A percentile compares a stretch with the other conserved stretches of the same genome.
Evolutionary conservation across 192 early-diverging fungal species (phyloP).

Genomic region (Diversispora epigaea): DNA sequence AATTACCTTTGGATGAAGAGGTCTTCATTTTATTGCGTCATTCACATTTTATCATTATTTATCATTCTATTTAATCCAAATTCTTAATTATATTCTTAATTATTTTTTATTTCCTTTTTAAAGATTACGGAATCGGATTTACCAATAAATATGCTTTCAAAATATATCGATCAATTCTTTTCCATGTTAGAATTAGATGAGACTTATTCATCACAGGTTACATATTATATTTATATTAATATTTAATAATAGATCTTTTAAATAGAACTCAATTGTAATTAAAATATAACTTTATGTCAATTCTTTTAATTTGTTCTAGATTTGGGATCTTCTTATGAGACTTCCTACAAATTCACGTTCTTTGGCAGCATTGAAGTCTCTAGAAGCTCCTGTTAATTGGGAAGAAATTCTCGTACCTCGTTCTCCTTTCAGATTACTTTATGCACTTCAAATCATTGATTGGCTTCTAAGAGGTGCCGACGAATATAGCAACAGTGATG

Average conservation of each 20-base stretch:
- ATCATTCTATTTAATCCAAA: neutral
- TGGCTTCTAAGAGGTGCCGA: conserved; percentile 43
- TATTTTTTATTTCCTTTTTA: neutral
- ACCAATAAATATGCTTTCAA: conserved; percentile 45
- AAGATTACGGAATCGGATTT: conserved; percentile 32
- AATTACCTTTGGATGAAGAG: neutral
- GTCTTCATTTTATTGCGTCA: neutral
- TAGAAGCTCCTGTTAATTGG: conserved; percentile 42
- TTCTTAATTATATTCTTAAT: neutral
- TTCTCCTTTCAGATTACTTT: conserved; percentile 48
- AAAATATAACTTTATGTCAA: neutral
- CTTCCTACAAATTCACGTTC: conserved; percentile 43
- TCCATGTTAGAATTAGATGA: conserved; percentile 45
- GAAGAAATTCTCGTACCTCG: conserved; percentile 37
- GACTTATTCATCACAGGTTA: conserved; percentile 47
- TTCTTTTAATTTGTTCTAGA: neutral
- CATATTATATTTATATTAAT: conserved; percentile 1
- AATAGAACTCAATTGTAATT: too few relatives aligned
- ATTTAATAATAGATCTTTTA: neutral
- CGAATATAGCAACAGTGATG: conserved; percentile 31
- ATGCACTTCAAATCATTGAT: conserved; percentile 46
- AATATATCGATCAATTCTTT: conserved; percentile 46
- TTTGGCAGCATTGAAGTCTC: conserved; percentile 32
- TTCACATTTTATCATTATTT: neutral
- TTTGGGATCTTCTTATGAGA: conserved; percentile 37